Conservation (phyloP, 1,284 basidiomycete species). For the Puccinia horiana region DNA sequence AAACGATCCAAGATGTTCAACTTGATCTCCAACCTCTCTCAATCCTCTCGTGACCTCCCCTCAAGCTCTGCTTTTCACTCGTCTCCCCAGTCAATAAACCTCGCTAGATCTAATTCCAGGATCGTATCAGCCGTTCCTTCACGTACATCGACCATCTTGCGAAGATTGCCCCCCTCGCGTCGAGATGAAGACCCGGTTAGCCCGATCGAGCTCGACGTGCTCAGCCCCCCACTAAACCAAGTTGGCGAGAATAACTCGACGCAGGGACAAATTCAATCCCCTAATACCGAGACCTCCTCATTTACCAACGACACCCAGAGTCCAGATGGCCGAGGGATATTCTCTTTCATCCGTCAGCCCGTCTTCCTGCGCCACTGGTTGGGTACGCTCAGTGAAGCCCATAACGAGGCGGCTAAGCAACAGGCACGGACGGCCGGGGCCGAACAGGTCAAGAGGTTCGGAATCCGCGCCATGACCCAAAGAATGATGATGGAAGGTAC, state of each 20-base stretch:
- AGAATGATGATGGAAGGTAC: conserved; percentile 13
- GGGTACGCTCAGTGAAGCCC: conserved; percentile 7
- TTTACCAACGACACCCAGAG: background rate
- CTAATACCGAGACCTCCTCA: conserved; percentile 26
- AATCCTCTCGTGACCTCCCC: conserved; percentile 18
- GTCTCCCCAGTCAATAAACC: background rate
- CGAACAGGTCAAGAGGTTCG: conserved; percentile 27
- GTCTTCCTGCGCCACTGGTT: conserved; percentile 32
- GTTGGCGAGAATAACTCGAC: background rate
- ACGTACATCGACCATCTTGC: background rate
- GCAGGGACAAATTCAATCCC: background rate
- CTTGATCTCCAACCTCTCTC: conserved; percentile 9
- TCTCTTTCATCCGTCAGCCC: background rate
- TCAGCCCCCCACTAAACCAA: background rate
- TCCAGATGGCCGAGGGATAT: background rate
- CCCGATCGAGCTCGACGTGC: conserved; percentile 9
- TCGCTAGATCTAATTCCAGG: background rate
- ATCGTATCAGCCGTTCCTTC: background rate
- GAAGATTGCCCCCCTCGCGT: background rate
- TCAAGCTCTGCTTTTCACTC: background rate
- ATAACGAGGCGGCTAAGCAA: conserved; percentile 42
- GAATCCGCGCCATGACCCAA: conserved; percentile 30
- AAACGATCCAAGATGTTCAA: conserved; percentile 35
- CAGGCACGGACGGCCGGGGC: conserved; percentile 26
- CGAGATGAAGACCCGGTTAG: no score